phyloP scores from a whole-genome alignment of 2,329 filamentous ascomycete genomes.

The Celoporthe dispersa region DNA sequence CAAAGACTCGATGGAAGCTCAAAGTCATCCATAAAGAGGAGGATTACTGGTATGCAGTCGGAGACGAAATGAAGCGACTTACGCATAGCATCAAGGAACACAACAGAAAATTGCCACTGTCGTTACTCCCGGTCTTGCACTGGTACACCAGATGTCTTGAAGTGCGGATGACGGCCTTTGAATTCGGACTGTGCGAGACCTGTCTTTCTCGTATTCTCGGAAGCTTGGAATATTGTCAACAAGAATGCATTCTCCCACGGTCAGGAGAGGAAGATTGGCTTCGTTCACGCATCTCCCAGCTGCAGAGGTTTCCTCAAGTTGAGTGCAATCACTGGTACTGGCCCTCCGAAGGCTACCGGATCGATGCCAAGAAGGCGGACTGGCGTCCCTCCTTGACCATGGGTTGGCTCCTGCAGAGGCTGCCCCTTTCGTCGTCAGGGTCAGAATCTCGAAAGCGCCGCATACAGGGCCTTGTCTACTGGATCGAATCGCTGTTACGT shows the following conservation, averaged over 20 bases:
- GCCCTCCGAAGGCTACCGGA: background rate
- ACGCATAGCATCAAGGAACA: background rate
- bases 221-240: background rate
- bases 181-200: background rate
- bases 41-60: conserved; percentile 1
- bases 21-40: background rate
- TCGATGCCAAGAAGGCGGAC: background rate
- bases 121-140: background rate
- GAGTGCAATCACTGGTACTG: background rate
- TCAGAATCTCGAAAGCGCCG: too few relatives aligned
- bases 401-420: background rate
- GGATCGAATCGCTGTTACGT: background rate
- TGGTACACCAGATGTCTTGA: background rate
- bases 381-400: background rate
- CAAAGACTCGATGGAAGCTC: background rate
- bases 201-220: background rate
- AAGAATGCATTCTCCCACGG: background rate
- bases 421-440: background rate
- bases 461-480: background rate
- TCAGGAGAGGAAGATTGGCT: background rate
- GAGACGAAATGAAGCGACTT: background rate
- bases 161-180: too few relatives aligned
- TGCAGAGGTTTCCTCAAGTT: background rate
- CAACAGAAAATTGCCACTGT: background rate
- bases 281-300: background rate